Evolutionary conservation across 1,139 yeast genomes (phyloP), one percentile per base, ranked within the genome.

Genomic region (Saccharomyces uvarum): DNA sequence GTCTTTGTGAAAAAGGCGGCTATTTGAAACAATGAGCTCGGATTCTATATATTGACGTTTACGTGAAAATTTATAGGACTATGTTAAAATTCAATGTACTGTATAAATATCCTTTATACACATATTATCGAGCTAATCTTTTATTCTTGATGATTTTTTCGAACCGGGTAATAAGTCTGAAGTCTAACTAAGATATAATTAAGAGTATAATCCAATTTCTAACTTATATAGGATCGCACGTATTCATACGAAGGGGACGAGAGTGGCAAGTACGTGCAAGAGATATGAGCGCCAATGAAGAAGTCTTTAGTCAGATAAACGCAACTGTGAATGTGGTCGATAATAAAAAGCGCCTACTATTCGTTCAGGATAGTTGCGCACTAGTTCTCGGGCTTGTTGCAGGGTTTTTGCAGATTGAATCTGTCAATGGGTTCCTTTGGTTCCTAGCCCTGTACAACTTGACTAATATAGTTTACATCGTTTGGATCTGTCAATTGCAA

Each of bases 351-450:
- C 72, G 77, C 51, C 68, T 83, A 31, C 79, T 77, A 53, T 76
- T 76, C 58, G 73, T 85, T 11, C 82, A 84, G 55, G 93, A 87
- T 65, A 74, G 84, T 9, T 78, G 87, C 53, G 78, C 89, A 14
- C 73, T 88, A 52, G 76, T 80, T 2, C 75, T 82, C 53, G 96
- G 96, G 2, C 72, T 83, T 2, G 83, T 82, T 5, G 84, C 90
- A 1, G 96, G 96, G 0, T 78, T 86, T 24, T 71, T 88, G 51
- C 82, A 86, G 50, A 72, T 88, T 51, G 89, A 87, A 63, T 81
- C 93, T 0, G 60, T 75, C 32, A 58, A 74, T 49, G 96, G 96
- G 8, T 80, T 87, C 60, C 61, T 73, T 4, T 80, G 84, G 67
- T 88, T 85, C 63, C 52, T 81, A 1, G 65, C 70, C 1, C 79